A percentile compares a stretch with the other conserved stretches of the same genome.
These are phyloP conservation scores for Boletus tomentosulus DNA, from an alignment of 768 basidiomycete species.

Conservation along the genomic window DNA sequence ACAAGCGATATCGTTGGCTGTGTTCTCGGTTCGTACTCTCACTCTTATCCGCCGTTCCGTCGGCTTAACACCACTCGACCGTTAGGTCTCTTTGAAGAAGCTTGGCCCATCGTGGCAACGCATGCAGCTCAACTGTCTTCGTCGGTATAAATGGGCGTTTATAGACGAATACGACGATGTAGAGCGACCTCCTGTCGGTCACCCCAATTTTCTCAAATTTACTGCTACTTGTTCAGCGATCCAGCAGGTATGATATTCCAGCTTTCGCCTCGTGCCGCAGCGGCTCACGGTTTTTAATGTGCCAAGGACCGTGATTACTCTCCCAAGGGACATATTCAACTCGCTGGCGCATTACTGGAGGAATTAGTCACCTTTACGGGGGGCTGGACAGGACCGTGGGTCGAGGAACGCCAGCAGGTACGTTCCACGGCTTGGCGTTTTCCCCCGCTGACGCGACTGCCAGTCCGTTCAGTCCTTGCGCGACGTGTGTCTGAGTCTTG, in stretches of 20 bases:
- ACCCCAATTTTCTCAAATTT: constrained; percentile 56
- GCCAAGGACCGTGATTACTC: constrained; percentile 37
- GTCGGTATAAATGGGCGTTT: constrained; percentile 81
- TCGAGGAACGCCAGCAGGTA: constrained; percentile 45
- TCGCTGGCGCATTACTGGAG: constrained; percentile 42
- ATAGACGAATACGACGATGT: constrained; percentile 53
- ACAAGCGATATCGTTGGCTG: constrained; percentile 49
- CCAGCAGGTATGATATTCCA: constrained; percentile 31
- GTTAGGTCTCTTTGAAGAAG: constrained; percentile 47
- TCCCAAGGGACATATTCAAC: constrained; percentile 38
- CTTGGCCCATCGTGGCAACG: constrained; percentile 47
- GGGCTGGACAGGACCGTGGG: constrained; percentile 47
- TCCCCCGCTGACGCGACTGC: not conserved
- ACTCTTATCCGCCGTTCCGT: not conserved
- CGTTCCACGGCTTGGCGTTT: not conserved
- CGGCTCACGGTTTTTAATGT: not conserved
- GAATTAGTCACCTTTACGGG: constrained; percentile 27
- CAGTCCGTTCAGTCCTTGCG: constrained; percentile 42
- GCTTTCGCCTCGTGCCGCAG: no score
- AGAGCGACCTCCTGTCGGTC: constrained; percentile 40
- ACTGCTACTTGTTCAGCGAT: constrained; percentile 37
- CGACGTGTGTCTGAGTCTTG: constrained; percentile 36
- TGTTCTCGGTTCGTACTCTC: constrained; percentile 46
- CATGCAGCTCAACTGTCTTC: constrained; percentile 52
- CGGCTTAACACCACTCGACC: not conserved